phyloP scores from a whole-genome alignment of 139 green algal genomes.

The Coccomyxa sp. region DNA sequence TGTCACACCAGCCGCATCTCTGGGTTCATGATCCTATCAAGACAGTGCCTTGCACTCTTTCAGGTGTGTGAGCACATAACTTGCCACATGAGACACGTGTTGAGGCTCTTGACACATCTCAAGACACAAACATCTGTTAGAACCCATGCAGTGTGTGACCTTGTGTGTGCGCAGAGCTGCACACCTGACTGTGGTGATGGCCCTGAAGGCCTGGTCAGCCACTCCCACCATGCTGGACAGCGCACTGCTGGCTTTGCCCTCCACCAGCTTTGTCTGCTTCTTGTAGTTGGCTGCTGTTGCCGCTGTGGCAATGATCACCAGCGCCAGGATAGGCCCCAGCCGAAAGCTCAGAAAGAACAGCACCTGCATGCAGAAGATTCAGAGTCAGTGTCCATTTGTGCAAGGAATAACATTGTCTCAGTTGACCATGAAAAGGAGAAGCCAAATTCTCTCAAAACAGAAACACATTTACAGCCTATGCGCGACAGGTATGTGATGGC shows the following conservation, averaged over 20 bases:
- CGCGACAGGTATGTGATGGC: too few species aligned
- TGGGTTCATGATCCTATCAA: too few species aligned
- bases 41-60: too few species aligned
- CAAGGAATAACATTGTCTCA: neutral
- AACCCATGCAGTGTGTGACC: too few species aligned
- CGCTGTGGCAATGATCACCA: constrained; percentile 72
- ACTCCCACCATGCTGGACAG: constrained; percentile 64
- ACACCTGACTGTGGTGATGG: constrained; percentile 26
- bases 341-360: constrained; percentile 75
- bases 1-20: constrained; percentile 1
- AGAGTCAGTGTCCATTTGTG: neutral
- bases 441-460: too few species aligned
- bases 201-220: constrained; percentile 31
- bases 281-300: constrained; percentile 71
- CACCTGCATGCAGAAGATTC: constrained; percentile 20
- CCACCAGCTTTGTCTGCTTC: constrained; percentile 51
- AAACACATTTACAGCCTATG: too few species aligned
- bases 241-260: constrained; percentile 35
- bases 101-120: too few species aligned
- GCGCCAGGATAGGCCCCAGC: constrained; percentile 69
- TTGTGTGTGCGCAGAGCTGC: too few species aligned
- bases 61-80: too few species aligned
- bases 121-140: too few species aligned
- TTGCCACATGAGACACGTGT: too few species aligned
- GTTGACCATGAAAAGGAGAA: too few species aligned